Base-by-base conservation (phyloP, 345 rosid genomes). In the Citrus glauca region DNA sequence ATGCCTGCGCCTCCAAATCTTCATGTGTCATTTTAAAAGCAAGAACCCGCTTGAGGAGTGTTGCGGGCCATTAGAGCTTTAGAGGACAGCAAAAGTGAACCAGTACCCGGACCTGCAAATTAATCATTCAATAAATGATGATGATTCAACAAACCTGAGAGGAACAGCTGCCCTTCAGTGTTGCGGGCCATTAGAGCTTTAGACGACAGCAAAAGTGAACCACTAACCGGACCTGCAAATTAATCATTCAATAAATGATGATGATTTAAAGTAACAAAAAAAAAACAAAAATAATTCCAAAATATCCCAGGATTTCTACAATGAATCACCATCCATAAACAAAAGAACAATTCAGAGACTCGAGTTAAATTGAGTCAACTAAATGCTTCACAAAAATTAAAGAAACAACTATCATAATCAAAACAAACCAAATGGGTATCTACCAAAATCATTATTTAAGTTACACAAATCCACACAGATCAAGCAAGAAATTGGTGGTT, bases 31-130 rank as follows among this genome's bases (percentile, higher is more conserved):
- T 82, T 73, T 80, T 91, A 66, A 90, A 77, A 20, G 80, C 81
- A 53, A 93, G 93, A 76, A 92, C 92, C 98, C 98, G 84, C 45
- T 89, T 75, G 67, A 80, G 94, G 14, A n/a, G n/a, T n/a, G n/a
- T n/a, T n/a, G n/a, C n/a, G n/a, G n/a, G n/a, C n/a, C n/a, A n/a
- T n/a, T n/a, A n/a, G n/a, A n/a, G n/a, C n/a, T n/a, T n/a, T n/a
- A n/a, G n/a, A n/a, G n/a, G n/a, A n/a, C n/a, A n/a, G n/a, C n/a
- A n/a, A n/a, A n/a, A n/a, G n/a, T n/a, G n/a, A n/a, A n/a, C n/a
- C n/a, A n/a, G n/a, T n/a, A n/a, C n/a, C n/a, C n/a, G n/a, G n/a
- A n/a, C n/a, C n/a, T n/a, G n/a, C n/a, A n/a, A n/a, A n/a, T n/a
- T n/a, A n/a, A n/a, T n/a, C n/a, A n/a, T n/a, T n/a, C n/a, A n/a